Evolutionary conservation across 768 basidiomycete genomes (phyloP), one percentile per base, ranked within the genome.

Genomic region (Tremella fuciformis): DNA sequence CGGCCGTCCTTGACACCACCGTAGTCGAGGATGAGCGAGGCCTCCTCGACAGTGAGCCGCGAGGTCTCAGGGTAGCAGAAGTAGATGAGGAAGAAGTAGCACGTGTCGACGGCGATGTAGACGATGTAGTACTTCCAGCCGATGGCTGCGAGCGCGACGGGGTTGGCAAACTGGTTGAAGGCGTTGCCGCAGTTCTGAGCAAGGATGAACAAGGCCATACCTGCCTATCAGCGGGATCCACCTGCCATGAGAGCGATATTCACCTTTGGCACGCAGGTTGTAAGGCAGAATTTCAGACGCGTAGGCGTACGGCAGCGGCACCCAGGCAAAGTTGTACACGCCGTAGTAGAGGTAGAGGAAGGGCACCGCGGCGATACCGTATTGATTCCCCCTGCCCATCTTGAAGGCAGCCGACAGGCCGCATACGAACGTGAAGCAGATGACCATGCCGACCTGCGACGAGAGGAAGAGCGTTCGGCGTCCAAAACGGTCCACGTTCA

Each of bases 1-100:
- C 62, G 18, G 59, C 89, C 77, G 54, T 60, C 21, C 60, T 29
- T 7, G 48, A 50, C 50, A 62, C 65, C 55, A 56, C 65, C 38
- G 64, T 63, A 16, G 63, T 60, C 22, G 11, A 11, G 39, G 11
- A 11, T 11, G 18, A 11, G 13, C 11, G 39, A 11, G 11, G 11
- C 39, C 18, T 41, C 18, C 39, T 59, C 54, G 37, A 56, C 59
- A 42, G 60, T 62, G 29, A 50, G 65, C 49, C 54, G 50, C 19
- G 55, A 41, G 18, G 39, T 11, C 39, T 41, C 11, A 41, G 13
- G 39, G 39, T 11, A 41, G 18, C 18, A 41, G 18, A 41, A 11
- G 13, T 18, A 41, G 18, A 41, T 41, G 39, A 41, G 11, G 18
- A 11, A 11, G 11, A 18, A 11, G 18, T 11, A 18, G 11, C 11